A percentile compares a stretch with the other conserved stretches of the same genome.
Evolutionary conservation across 768 basidiomycete species (phyloP).

Genomic region (Mycena polygramma): DNA sequence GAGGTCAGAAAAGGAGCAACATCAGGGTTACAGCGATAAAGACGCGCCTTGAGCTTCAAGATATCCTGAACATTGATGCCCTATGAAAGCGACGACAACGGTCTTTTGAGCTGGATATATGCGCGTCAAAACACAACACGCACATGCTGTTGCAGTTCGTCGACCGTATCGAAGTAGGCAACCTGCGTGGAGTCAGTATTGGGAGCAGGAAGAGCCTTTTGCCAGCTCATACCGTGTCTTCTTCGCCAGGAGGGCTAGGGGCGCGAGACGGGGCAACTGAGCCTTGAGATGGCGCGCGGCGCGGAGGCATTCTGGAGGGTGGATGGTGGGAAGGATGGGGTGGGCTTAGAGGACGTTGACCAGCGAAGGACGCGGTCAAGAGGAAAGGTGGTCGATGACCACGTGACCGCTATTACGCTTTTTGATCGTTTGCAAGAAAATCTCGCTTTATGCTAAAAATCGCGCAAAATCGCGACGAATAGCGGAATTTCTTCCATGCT

Average conservation of each 20-base stretch:
- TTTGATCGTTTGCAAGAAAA: slow-evolving; percentile 5
- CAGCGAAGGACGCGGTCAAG: slow-evolving; percentile 2
- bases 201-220: not conserved
- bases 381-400: not conserved
- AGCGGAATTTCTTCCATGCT: not conserved
- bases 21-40: not conserved
- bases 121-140: slow-evolving; percentile 33
- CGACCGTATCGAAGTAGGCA: slow-evolving; percentile 82
- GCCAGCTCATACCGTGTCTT: slow-evolving; percentile 51
- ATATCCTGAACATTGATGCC: slow-evolving; percentile 98
- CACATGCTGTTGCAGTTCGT: slow-evolving; percentile 88
- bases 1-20: slow-evolving; percentile 28
- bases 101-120: slow-evolving; percentile 32
- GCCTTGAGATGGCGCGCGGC: slow-evolving; percentile 63
- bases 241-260: slow-evolving; percentile 58
- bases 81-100: slow-evolving; percentile 53
- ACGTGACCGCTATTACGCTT: slow-evolving; percentile 20
- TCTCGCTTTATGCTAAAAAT: not conserved
- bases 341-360: not conserved
- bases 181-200: slow-evolving; percentile 50
- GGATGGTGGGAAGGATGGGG: not conserved
- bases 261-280: slow-evolving; percentile 64
- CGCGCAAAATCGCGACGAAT: not conserved
- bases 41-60: slow-evolving; percentile 84
- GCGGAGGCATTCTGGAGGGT: slow-evolving; percentile 57